Evolutionary conservation across 306 rosid genomes (phyloP).

Genomic region (Luffa acutangula): DNA sequence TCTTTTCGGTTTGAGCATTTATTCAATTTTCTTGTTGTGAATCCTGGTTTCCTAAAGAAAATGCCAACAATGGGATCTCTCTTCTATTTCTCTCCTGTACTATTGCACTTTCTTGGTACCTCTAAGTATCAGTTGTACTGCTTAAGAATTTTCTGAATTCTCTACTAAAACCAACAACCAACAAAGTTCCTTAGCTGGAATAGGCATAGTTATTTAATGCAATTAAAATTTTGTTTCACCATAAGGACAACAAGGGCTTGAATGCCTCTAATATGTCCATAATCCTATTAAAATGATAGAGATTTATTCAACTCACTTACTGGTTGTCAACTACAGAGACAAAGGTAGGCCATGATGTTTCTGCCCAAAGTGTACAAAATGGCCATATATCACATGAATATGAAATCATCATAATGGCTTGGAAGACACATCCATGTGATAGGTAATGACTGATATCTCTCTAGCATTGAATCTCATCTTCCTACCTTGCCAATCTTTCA

Average conservation of each 20-base stretch:
- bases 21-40: neutral
- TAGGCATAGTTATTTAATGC: neutral
- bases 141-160: neutral
- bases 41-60: neutral
- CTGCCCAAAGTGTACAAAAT: neutral
- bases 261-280: neutral
- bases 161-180: neutral
- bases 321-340: neutral
- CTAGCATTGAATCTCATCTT: neutral
- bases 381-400: neutral
- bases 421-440: constrained; percentile 24
- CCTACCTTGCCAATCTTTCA: neutral
- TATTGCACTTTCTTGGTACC: neutral
- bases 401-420: neutral
- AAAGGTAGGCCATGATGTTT: constrained; percentile 1
- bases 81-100: neutral
- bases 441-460: neutral
- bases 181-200: neutral
- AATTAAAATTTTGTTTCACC: neutral
- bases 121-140: neutral
- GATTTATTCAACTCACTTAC: neutral
- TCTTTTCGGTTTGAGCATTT: no score
- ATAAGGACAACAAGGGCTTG: neutral
- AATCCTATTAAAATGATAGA: neutral
- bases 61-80: no score